These are phyloP conservation scores for Pestalotiopsis sp. DNA, from an alignment of 2,329 filamentous ascomycete genomes.

Conservation along the genomic window DNA sequence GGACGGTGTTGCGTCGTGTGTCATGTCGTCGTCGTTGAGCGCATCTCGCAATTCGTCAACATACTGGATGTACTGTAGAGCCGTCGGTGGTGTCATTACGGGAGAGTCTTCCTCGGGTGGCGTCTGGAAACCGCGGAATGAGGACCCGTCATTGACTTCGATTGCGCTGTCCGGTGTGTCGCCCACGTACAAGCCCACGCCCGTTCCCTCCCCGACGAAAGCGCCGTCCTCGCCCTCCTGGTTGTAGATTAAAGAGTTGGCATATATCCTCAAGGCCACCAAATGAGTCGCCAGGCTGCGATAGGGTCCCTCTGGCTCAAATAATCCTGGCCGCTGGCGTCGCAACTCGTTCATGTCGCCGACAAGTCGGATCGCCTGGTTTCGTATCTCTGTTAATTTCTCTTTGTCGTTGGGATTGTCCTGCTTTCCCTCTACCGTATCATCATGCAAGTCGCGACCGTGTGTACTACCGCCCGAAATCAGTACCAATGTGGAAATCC, in stretches of 20 bases:
- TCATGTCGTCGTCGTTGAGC: conserved; percentile 13
- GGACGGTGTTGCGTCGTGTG: background rate
- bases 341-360: conserved; percentile 36
- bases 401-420: conserved; percentile 9
- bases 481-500: background rate
- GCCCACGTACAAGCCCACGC: conserved; percentile 33
- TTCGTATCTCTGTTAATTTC: conserved; percentile 22
- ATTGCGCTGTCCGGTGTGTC: conserved; percentile 43
- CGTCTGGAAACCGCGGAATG: conserved; percentile 17
- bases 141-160: conserved; percentile 34
- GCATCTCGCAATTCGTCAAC: conserved; percentile 29
- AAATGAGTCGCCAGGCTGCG: conserved; percentile 69
- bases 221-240: conserved; percentile 18
- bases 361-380: conserved; percentile 34
- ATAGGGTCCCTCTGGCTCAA: conserved; percentile 70
- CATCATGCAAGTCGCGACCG: conserved; percentile 14
- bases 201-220: conserved; percentile 26
- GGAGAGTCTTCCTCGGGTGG: conserved; percentile 14
- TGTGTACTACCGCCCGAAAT: conserved; percentile 12
- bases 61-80: conserved; percentile 24
- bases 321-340: conserved; percentile 32
- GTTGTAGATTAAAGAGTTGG: conserved; percentile 26
- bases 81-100: conserved; percentile 8
- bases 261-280: conserved; percentile 70
- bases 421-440: conserved; percentile 6